Percentiles rank a stretch among this genome's conserved stretches.
Evolutionary conservation across 2,329 filamentous ascomycete genomes (phyloP).

Genomic region (Pyrenophora tritici-repentis): DNA sequence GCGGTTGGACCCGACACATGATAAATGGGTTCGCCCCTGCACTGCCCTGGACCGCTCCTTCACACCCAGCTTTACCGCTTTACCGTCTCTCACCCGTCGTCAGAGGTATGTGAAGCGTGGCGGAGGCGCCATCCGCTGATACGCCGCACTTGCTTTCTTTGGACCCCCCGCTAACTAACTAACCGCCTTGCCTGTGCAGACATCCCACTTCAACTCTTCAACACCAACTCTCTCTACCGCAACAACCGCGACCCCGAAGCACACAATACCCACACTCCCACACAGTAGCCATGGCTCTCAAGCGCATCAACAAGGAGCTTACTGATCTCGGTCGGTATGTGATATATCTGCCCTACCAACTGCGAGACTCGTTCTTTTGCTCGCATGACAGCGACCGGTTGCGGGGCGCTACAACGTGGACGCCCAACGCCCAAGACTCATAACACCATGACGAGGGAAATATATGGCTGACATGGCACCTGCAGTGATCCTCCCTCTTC

Average conservation of each 20-base stretch:
- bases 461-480: constrained; percentile 40
- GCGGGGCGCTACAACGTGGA: constrained; percentile 37
- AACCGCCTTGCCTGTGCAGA: constrained; percentile 36
- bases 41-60: constrained; percentile 12
- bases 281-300: constrained; percentile 71
- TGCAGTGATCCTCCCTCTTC: constrained; percentile 94
- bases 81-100: constrained; percentile 7
- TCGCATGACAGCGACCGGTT: constrained; percentile 46
- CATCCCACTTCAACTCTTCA: constrained; percentile 45
- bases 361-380: constrained; percentile 34
- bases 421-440: constrained; percentile 15
- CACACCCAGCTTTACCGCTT: constrained; percentile 9
- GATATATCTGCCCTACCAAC: constrained; percentile 20
- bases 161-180: constrained; percentile 39
- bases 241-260: constrained; percentile 14
- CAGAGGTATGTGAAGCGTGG: constrained; percentile 29
- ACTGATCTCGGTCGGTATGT: constrained; percentile 83
- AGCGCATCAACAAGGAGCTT: constrained; percentile 94
- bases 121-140: constrained; percentile 40
- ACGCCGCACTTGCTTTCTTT: constrained; percentile 43
- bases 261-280: constrained; percentile 17
- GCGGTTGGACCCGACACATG: constrained; percentile 25
- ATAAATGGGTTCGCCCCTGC: constrained; percentile 30
- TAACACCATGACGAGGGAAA: constrained; percentile 7
- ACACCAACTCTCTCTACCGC: constrained; percentile 34